A percentile compares a stretch with the other conserved stretches of the same genome.
phyloP scores from a whole-genome alignment of 345 rosid genomes.

The Mallotus nudiflorus region DNA sequence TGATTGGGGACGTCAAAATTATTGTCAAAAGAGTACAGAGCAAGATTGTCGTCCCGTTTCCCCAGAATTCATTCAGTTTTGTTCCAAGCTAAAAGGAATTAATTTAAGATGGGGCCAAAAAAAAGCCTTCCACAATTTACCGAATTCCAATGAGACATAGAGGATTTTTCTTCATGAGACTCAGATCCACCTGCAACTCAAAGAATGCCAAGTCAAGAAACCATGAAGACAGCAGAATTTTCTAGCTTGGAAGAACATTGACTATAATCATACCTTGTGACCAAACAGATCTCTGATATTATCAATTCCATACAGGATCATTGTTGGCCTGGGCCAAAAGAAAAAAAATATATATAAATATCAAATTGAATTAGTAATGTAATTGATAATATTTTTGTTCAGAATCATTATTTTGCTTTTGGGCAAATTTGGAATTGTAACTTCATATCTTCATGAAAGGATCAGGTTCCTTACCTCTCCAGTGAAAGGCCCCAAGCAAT shows the following conservation, averaged over 20 bases:
- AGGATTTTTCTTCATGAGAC: constrained; percentile 71
- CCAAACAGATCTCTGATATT: constrained; percentile 96
- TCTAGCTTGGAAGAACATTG: neutral
- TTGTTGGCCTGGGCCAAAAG: constrained; percentile 69
- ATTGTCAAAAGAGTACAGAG: neutral
- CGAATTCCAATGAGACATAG: constrained; percentile 66
- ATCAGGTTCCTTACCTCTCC: constrained; percentile 62
- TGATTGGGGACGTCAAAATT: neutral
- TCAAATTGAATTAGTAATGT: neutral
- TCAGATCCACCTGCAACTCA: constrained; percentile 75
- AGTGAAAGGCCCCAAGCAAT: constrained; percentile 98
- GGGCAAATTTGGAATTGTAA: neutral
- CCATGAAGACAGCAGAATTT: neutral
- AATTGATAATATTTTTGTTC: neutral
- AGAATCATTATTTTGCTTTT: neutral
- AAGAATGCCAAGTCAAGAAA: neutral
- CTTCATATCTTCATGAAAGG: neutral
- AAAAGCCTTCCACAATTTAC: constrained; percentile 12
- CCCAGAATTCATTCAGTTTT: neutral
- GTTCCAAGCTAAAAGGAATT: neutral
- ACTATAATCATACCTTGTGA: constrained; percentile 64
- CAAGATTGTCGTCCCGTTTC: neutral
- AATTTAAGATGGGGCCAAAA: neutral
- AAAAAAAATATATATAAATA: no score
- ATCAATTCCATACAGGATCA: constrained; percentile 75